Evolutionary conservation across 106 monocot species (phyloP).

Genomic region (Allium sativum): DNA sequence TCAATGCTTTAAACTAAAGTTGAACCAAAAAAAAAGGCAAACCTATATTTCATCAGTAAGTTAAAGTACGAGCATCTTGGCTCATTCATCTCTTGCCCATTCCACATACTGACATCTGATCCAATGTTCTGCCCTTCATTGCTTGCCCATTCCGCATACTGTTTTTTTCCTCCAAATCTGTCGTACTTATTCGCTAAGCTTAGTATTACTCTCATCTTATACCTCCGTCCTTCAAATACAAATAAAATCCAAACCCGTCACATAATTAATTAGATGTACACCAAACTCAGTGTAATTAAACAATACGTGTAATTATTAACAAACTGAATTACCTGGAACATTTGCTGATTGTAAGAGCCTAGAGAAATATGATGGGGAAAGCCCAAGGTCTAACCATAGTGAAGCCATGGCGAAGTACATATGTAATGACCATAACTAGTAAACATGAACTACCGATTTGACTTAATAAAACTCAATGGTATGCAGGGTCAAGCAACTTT

Average conservation of each 20-base stretch:
- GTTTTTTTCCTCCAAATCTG: constrained; percentile 64
- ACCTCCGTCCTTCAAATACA: constrained; percentile 43
- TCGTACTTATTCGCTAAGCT: constrained; percentile 64
- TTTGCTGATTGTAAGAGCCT: constrained; percentile 70
- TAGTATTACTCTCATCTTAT: constrained; percentile 40
- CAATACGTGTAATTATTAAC: background rate
- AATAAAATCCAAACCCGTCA: constrained; percentile 59
- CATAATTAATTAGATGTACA: background rate
- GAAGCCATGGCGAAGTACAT: constrained; percentile 50
- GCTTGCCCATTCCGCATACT: constrained; percentile 61
- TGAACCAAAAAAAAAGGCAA: too few species aligned
- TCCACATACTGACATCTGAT: too few species aligned
- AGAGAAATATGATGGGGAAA: constrained; percentile 62
- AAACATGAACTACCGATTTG: too few species aligned
- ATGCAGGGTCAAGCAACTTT: too few species aligned
- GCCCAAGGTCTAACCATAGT: constrained; percentile 73
- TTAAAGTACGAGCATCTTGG: too few species aligned
- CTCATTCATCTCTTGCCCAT: too few species aligned
- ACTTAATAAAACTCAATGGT: too few species aligned
- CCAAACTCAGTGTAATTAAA: background rate
- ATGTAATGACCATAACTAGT: too few species aligned
- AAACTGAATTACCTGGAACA: constrained; percentile 42
- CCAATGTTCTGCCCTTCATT: constrained; percentile 36
- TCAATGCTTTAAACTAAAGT: too few species aligned
- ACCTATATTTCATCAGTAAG: too few species aligned